Evolutionary conservation across 2,329 filamentous ascomycete genomes (phyloP), one percentile per base, ranked within the genome.

Genomic region (Venturia effusa): DNA sequence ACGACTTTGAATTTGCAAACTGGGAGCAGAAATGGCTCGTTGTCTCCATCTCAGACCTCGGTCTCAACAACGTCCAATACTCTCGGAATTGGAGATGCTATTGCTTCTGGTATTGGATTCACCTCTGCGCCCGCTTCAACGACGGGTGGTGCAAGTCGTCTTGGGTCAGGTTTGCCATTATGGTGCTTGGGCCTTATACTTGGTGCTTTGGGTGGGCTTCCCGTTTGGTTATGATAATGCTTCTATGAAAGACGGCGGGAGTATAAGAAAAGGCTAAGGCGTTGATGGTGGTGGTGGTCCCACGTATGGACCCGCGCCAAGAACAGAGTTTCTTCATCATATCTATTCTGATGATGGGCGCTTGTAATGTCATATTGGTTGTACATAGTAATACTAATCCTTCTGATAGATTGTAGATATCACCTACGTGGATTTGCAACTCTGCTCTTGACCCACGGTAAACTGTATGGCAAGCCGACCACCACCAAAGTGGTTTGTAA

Each of bases 61-160:
- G 48, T 17, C 11, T 37, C 32, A 15, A 27, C 40, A 2, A 48
- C 61, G 13, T 62, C 60, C 8, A 37, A n/a, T 30, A 55, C 43
- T n/a, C 41, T 45, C n/a, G 48, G 34, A 11, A 37, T 63, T 24
- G 61, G 61, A n/a, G 48, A 55, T 27, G 61, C 48, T 11, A 63
- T 63, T 51, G 48, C 45, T 10, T 39, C 30, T 30, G 61, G 61
- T 3, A 45, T 63, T 40, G 61, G 61, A 6, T 63, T 54, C 19
- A 63, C 60, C 22, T 41, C 19, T 19, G 22, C 45, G 15, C 61
- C 45, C 17, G 41, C 61, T 3, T 22, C 17, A 32, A 13, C 43
- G n/a, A 40, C 34, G 5, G 45, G 34, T 37, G 45, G 32, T 22
- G 34, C 22, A 19, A 40, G 48, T 19, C 32, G 22, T 55, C 17